Evolutionary conservation across 257 asterid species (phyloP).

Genomic region (Striga asiatica): DNA sequence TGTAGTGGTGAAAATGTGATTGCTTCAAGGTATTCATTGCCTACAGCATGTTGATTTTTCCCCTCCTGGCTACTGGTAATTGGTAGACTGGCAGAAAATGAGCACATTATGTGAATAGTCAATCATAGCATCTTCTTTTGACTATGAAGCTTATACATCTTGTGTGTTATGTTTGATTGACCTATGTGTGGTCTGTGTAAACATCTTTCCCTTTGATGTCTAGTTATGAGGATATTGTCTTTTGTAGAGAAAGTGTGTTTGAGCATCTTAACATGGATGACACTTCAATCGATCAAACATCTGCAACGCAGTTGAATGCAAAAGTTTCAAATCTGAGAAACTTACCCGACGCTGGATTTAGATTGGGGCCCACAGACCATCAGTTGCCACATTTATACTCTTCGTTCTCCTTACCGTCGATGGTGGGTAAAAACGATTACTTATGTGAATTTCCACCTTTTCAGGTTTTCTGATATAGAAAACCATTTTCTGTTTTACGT

Average conservation of each 20-base stretch:
- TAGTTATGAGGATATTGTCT: not conserved
- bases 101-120: not conserved
- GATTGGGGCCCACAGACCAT: slow-evolving; percentile 28
- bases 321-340: slow-evolving; percentile 21
- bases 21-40: slow-evolving; percentile 27
- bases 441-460: slow-evolving; percentile 5
- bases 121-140: slow-evolving; percentile 1
- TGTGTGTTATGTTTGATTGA: not conserved
- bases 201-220: not conserved
- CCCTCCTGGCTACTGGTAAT: not conserved
- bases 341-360: slow-evolving; percentile 15
- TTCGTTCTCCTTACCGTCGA: slow-evolving; percentile 21
- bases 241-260: slow-evolving; percentile 29
- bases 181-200: not conserved
- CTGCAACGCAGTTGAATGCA: slow-evolving; percentile 14
- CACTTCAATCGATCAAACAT: slow-evolving; percentile 21
- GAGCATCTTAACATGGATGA: slow-evolving; percentile 23
- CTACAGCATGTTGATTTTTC: not conserved
- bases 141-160: not conserved
- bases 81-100: not conserved
- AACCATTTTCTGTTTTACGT: not conserved
- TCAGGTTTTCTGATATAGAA: slow-evolving; percentile 1
- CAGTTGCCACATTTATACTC: slow-evolving; percentile 29
- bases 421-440: slow-evolving; percentile 27
- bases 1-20: slow-evolving; percentile 16